Base-by-base conservation (phyloP, 2,329 filamentous ascomycete genomes). In the Arachnopeziza araneosa region DNA sequence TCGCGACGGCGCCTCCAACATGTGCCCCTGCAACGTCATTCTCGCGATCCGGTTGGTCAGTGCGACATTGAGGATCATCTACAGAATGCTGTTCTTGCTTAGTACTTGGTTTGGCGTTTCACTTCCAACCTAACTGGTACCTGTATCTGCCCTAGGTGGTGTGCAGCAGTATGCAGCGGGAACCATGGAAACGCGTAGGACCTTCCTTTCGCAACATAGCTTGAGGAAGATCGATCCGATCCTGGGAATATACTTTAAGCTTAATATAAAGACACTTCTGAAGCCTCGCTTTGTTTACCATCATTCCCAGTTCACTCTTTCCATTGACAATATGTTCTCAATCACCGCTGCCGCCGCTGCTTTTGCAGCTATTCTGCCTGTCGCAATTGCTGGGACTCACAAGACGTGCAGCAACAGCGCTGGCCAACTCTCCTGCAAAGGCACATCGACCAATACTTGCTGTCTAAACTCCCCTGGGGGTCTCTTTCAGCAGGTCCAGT, bases 391-490 rank as follows among this genome's bases (percentile, higher is more conserved):
- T 21, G 23, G 36, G n/a, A 55, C 54, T 4, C 54, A 44, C 22
- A 5, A 24, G 1, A 24, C 36, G 12, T 55, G 54, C 36, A 12
- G 12, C 36, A 50, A 50, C 10, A 22, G 14, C 30, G 4, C 54
- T 10, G 3, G 36, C 36, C 19, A 24, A 5, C 54, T 55, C 24
- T 55, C 54, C 22, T 55, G 54, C 44, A 49, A 24, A 30, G 36
- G 54, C 36, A n/a, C 36, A 24, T 50, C 36, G 19, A 55, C 54
- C 21, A 26, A 44, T 19, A 44, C 36, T 19, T 92, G 89, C 76
- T 92, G 89, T 75, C 89, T 91, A 76, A 89, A 89, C 69, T 79
- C 83, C 22, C 88, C 88, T 0, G 85, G 87, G 5, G 89, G 89
- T 8, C 83, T 89, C 63, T 75, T 92, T 52, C 79, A 91, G 5